Evolutionary conservation across 2,329 filamentous ascomycete species (phyloP).

Genomic region (Diaporthe velutina): DNA sequence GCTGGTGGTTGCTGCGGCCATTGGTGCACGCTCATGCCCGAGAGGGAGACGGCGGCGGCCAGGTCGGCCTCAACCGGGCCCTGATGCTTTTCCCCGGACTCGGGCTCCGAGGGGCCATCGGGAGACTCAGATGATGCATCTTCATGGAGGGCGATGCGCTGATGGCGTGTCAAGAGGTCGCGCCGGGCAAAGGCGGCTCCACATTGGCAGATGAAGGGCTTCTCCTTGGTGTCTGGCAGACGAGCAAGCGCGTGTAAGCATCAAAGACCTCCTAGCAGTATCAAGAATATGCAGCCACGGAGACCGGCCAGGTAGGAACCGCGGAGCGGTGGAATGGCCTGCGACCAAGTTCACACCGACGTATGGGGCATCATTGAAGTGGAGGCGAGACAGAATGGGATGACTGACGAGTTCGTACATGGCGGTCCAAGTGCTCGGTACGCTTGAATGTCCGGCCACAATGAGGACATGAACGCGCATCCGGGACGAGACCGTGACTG

Average conservation of each 20-base stretch:
- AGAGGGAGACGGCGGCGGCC: constrained; percentile 49
- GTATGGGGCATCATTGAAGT: too few relatives aligned
- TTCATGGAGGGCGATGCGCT: constrained; percentile 54
- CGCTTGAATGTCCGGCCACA: constrained; percentile 59
- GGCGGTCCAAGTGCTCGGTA: constrained; percentile 60
- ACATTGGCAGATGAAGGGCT: constrained; percentile 59
- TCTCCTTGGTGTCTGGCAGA: constrained; percentile 59
- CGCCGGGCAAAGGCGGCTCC: constrained; percentile 59
- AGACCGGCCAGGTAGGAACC: neutral
- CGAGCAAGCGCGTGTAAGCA: neutral
- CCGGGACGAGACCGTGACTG: constrained; percentile 39
- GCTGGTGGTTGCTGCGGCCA: constrained; percentile 38
- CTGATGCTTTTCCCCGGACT: constrained; percentile 45
- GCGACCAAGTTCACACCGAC: neutral
- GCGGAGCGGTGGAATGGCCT: neutral
- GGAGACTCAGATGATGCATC: constrained; percentile 42
- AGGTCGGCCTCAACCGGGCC: constrained; percentile 47
- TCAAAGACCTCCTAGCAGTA: neutral
- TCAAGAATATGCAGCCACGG: neutral
- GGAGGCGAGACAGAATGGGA: neutral
- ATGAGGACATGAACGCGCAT: constrained; percentile 52
- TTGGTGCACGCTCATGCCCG: constrained; percentile 49
- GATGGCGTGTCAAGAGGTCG: constrained; percentile 59
- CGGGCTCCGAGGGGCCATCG: constrained; percentile 36
- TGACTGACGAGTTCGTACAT: constrained; percentile 59